A percentile compares a stretch with the other conserved stretches of the same genome.
phyloP scores from a whole-genome alignment of 2,329 filamentous ascomycete species.

The Tolypocladium tropicale region DNA sequence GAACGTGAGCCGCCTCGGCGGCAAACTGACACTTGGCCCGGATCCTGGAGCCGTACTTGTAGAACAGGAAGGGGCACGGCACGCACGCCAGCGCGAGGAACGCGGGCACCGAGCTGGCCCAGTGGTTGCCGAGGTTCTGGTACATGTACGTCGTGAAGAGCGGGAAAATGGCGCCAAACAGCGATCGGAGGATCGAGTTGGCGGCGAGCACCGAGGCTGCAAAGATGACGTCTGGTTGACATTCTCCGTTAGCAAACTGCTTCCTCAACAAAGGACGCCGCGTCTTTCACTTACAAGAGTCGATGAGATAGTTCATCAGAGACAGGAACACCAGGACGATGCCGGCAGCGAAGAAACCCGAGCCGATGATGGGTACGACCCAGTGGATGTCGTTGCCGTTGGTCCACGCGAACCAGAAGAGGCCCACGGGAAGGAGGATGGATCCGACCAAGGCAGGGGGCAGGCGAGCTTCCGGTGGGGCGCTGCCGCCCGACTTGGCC shows the following conservation, averaged over 20 bases:
- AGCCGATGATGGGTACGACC: conserved; percentile 36
- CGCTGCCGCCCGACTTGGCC: conserved; percentile 39
- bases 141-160: conserved; percentile 58
- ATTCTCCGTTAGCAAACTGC: conserved; percentile 8
- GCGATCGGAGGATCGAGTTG: conserved; percentile 59
- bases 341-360: conserved; percentile 42
- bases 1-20: conserved; percentile 52
- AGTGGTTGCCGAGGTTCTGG: conserved; percentile 56
- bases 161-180: conserved; percentile 64
- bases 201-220: conserved; percentile 67
- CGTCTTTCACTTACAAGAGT: conserved; percentile 37
- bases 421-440: conserved; percentile 45
- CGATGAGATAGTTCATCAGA: conserved; percentile 57
- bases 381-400: conserved; percentile 46
- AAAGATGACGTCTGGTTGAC: conserved; percentile 50
- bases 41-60: conserved; percentile 56
- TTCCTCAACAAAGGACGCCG: not conserved
- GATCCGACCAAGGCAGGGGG: conserved; percentile 50
- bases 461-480: conserved; percentile 53
- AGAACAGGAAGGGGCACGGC: conserved; percentile 68
- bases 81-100: conserved; percentile 64
- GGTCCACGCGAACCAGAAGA: conserved; percentile 60
- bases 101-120: conserved; percentile 63
- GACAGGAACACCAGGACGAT: conserved; percentile 56
- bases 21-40: conserved; percentile 60